Percentiles rank a stretch among this genome's conserved stretches.
Conservation (phyloP, 2,329 filamentous ascomycete species). For the Calonectria montana region DNA sequence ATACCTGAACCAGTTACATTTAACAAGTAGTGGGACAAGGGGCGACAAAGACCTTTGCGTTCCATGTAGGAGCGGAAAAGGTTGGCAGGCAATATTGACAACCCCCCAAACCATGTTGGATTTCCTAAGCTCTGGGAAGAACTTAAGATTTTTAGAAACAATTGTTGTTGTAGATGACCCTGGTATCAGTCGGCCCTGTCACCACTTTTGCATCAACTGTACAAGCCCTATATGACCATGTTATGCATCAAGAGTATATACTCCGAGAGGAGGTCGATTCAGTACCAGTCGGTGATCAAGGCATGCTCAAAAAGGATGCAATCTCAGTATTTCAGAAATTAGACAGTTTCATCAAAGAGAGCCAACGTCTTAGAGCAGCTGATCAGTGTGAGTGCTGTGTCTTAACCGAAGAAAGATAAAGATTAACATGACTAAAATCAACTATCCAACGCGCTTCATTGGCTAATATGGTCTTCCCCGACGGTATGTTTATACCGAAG, state of each 20-base stretch:
- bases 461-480: background rate
- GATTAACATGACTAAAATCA: background rate
- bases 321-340: conserved; percentile 1
- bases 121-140: background rate
- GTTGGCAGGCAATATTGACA: background rate
- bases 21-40: background rate
- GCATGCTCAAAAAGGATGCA: background rate
- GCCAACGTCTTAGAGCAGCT: background rate
- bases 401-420: background rate
- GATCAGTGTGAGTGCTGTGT: background rate
- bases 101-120: background rate
- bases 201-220: conserved; percentile 5
- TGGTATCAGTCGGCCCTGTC: conserved; percentile 2
- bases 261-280: conserved; percentile 1
- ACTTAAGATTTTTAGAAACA: background rate
- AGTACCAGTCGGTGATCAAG: background rate
- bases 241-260: background rate
- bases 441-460: background rate
- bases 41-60: background rate
- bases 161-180: background rate
- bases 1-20: background rate
- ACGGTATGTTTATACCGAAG: background rate
- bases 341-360: conserved; percentile 6
- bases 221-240: background rate
- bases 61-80: background rate